These are phyloP conservation scores for Hevea brasiliensis DNA, from an alignment of 345 rosid species.

Conservation along the genomic window DNA sequence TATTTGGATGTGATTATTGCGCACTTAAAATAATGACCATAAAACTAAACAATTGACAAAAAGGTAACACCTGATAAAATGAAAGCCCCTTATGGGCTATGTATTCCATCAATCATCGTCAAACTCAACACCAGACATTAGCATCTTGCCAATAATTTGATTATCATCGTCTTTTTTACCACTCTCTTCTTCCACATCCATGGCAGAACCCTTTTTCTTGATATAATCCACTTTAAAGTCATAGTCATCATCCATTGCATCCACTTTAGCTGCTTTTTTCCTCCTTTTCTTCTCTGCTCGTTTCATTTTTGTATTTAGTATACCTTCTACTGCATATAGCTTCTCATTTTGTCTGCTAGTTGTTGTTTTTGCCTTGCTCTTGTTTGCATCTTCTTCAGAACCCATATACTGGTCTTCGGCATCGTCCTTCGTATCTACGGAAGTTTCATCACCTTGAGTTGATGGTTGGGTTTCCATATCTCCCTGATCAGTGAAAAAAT, in stretches of 20 bases:
- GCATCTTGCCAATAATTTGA: constrained; percentile 39
- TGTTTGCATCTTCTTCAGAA: constrained; percentile 36
- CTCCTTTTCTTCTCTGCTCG: constrained; percentile 79
- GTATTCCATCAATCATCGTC: constrained; percentile 33
- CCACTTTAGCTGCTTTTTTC: constrained; percentile 58
- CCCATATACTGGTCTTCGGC: constrained; percentile 49
- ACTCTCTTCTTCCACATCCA: constrained; percentile 48
- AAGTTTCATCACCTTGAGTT: constrained; percentile 21
- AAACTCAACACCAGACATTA: constrained; percentile 51
- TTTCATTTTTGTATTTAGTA: constrained; percentile 64
- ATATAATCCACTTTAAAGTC: constrained; percentile 80
- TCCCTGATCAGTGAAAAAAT: constrained; percentile 32
- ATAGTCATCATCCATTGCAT: constrained; percentile 60
- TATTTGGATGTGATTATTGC: background rate
- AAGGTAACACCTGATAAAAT: background rate
- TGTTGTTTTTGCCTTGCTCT: constrained; percentile 38
- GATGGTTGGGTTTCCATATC: constrained; percentile 34
- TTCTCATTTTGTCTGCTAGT: constrained; percentile 64
- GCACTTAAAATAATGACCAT: too few relatives aligned
- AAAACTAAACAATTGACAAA: background rate
- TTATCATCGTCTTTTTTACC: constrained; percentile 23
- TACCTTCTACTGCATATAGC: constrained; percentile 65
- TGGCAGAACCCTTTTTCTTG: constrained; percentile 41
- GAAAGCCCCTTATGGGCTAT: too few relatives aligned
- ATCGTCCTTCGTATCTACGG: constrained; percentile 24